phyloP scores from a whole-genome alignment of 2,329 filamentous ascomycete species.

The Beauveria varroae region DNA sequence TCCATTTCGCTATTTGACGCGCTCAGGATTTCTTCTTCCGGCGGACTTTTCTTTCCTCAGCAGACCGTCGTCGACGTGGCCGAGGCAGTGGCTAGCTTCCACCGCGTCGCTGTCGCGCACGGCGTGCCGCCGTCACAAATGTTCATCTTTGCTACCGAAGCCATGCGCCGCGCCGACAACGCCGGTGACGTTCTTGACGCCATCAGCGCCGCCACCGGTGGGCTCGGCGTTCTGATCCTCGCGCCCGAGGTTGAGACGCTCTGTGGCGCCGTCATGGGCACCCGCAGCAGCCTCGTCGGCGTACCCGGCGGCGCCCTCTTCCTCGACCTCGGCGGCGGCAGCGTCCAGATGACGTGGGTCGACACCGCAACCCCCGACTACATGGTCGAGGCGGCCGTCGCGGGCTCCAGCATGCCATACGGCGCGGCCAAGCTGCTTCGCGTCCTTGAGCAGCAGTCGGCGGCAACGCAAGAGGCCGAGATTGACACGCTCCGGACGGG shows the following conservation, averaged over 20 bases:
- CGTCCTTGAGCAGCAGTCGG: conserved; percentile 35
- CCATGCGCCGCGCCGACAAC: conserved; percentile 75
- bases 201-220: conserved; percentile 54
- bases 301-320: conserved; percentile 63
- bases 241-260: conserved; percentile 75
- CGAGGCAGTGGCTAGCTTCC: conserved; percentile 61
- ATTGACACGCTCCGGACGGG: conserved; percentile 47
- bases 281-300: conserved; percentile 62
- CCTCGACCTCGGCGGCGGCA: conserved; percentile 76
- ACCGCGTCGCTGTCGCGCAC: conserved; percentile 61
- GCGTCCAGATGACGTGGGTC: conserved; percentile 58
- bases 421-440: conserved; percentile 51
- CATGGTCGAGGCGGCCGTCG: conserved; percentile 43
- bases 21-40: conserved; percentile 42
- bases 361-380: conserved; percentile 41
- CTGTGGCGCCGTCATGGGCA: conserved; percentile 70
- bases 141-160: conserved; percentile 78
- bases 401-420: conserved; percentile 52
- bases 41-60: conserved; percentile 36
- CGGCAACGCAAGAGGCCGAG: conserved; percentile 36
- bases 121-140: conserved; percentile 58
- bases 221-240: conserved; percentile 64
- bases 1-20: conserved; percentile 85
- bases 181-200: conserved; percentile 56
- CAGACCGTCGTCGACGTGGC: conserved; percentile 60